A percentile compares a stretch with the other conserved stretches of the same genome.
Evolutionary conservation across 2,329 filamentous ascomycete species (phyloP).

Genomic region (Teratosphaeriaceae sp.): DNA sequence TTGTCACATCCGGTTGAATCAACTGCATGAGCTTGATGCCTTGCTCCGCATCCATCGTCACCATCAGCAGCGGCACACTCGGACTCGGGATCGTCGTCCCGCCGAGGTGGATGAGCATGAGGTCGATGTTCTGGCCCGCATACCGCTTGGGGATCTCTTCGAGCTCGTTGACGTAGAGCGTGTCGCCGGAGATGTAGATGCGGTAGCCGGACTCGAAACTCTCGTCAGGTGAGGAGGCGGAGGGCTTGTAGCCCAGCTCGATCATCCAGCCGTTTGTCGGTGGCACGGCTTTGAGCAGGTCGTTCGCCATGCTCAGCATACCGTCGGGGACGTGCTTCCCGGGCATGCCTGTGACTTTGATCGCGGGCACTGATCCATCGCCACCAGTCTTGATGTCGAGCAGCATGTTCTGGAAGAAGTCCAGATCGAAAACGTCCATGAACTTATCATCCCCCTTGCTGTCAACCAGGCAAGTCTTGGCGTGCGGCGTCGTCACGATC

Average conservation of each 20-base stretch:
- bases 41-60: conserved; percentile 62
- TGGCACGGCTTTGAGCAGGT: conserved; percentile 48
- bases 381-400: conserved; percentile 33
- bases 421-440: conserved; percentile 48
- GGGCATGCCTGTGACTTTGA: conserved; percentile 57
- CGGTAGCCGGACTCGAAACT: conserved; percentile 38
- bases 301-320: conserved; percentile 40
- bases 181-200: conserved; percentile 63
- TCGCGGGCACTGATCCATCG: conserved; percentile 30
- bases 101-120: conserved; percentile 62
- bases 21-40: conserved; percentile 54
- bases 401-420: conserved; percentile 49
- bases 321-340: conserved; percentile 54
- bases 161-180: conserved; percentile 56
- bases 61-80: conserved; percentile 54
- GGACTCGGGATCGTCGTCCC: conserved; percentile 59
- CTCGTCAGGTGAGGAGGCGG: conserved; percentile 6
- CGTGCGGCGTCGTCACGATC: conserved; percentile 59
- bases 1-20: conserved; percentile 54
- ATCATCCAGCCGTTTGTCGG: conserved; percentile 63
- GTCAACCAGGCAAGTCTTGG: conserved; percentile 45
- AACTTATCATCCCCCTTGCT: conserved; percentile 46
- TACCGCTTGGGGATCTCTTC: conserved; percentile 54
- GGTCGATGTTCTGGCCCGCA: conserved; percentile 49
- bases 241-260: conserved; percentile 47